Evolutionary conservation across 805 yeast species (phyloP), one percentile per base, ranked within the genome.

Genomic region (Zygoascus flipseniorum): DNA sequence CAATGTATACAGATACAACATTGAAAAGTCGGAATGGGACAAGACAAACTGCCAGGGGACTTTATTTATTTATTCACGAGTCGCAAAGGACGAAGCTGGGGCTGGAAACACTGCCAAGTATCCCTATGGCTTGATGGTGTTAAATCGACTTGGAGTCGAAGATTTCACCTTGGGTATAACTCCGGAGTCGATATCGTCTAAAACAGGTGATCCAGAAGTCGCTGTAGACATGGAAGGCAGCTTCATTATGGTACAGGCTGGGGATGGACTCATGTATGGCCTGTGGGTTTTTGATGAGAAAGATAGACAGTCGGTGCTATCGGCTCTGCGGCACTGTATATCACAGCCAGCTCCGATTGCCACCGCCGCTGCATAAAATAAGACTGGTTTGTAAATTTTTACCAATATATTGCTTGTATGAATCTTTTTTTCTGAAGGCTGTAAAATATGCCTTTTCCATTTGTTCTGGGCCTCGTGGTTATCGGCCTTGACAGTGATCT

Each of bases 41-140:
- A 71, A 69, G 58, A 55, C 62, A 28, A 58, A 69, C 51, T 65
- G 65, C 52, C 72, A 70, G 55, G 76, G 76, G 13, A 62, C 72
- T 1, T 47, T 72, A 48, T 71, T 72, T 53, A 61, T 72, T 5
- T 72, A 72, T 56, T 67, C 72, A 4, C 59, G 75, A 4, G 56
- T 55, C 2, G 49, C 58, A 8, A 48, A 51, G 23, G 50, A 37
- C 23, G 43, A 42, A 6, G 48, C 31, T 18, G 56, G 48, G 18
- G 48, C 43, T 8, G 63, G 61, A 8, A 55, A 66, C 42, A 47
- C 58, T 11, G 62, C 63, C 23, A 58, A 53, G 19, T 64, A 51
- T 44, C 73, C 75, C 1, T 72, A 68, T 48, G 69, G 71, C 0
- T 53, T 70, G 13, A 58, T 68, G 43, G 73, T 71, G 8, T 56